These are phyloP conservation scores for Paralagenidium karlingii DNA, from an alignment of 352 stramenopile genomes.

Conservation along the genomic window DNA sequence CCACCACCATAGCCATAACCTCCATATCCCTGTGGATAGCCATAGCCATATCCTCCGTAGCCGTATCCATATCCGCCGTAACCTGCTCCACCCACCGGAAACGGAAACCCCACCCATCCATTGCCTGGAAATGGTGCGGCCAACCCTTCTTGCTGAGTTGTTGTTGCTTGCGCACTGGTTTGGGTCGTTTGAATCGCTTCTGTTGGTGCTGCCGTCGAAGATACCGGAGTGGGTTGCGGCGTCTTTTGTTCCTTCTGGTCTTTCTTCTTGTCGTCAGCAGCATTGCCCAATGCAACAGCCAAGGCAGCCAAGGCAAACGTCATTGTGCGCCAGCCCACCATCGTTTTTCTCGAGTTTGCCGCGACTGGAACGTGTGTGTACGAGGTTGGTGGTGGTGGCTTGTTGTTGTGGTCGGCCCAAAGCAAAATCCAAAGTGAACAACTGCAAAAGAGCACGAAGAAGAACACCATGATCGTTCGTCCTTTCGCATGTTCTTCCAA, in stretches of 20 bases:
- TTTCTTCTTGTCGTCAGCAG: too few relatives aligned
- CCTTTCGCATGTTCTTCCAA: too few relatives aligned
- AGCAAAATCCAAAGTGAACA: too few relatives aligned
- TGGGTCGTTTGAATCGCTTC: too few relatives aligned
- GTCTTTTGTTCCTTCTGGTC: slow-evolving; percentile 81
- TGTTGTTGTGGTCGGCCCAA: too few relatives aligned
- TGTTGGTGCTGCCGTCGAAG: slow-evolving; percentile 8
- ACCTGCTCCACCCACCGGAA: slow-evolving; percentile 6
- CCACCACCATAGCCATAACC: slow-evolving; percentile 9
- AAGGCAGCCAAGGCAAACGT: slow-evolving; percentile 35
- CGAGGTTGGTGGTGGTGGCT: too few relatives aligned
- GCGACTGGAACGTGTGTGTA: too few relatives aligned
- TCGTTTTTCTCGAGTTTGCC: too few relatives aligned
- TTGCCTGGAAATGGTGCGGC: slow-evolving; percentile 4
- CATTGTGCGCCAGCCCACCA: not conserved
- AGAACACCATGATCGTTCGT: too few relatives aligned
- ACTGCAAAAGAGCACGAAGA: too few relatives aligned
- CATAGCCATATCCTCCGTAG: slow-evolving; percentile 11
- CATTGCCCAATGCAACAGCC: slow-evolving; percentile 81
- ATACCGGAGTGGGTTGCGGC: slow-evolving; percentile 69
- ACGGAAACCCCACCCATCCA: slow-evolving; percentile 7
- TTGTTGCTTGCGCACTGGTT: slow-evolving; percentile 9
- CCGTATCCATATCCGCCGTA: slow-evolving; percentile 7
- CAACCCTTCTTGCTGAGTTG: slow-evolving; percentile 9
- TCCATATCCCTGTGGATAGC: slow-evolving; percentile 10